Evolutionary conservation across 768 basidiomycete species (phyloP).

Genomic region (Lactarius tabidus): DNA sequence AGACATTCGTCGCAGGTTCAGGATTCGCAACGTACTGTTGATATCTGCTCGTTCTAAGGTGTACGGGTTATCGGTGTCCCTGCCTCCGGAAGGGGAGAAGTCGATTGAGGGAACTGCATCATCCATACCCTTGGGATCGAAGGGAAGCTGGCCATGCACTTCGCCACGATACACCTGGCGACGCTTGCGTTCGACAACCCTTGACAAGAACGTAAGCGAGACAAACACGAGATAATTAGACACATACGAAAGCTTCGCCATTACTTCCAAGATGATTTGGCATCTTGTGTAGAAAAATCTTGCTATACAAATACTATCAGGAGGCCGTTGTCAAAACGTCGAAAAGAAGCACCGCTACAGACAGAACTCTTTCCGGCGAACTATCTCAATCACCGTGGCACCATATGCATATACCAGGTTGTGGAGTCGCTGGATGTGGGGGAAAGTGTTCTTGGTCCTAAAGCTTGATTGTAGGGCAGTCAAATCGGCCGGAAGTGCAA

Average conservation of each 20-base stretch:
- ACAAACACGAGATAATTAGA: not conserved
- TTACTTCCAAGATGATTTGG: constrained; percentile 74
- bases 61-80: constrained; percentile 50
- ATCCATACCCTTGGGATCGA: constrained; percentile 77
- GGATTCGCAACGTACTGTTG: constrained; percentile 48
- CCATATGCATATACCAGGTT: constrained; percentile 91
- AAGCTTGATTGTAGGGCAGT: constrained; percentile 66
- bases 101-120: constrained; percentile 76
- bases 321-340: not conserved
- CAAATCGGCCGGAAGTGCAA: constrained; percentile 65
- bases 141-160: constrained; percentile 82
- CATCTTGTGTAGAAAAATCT: constrained; percentile 80
- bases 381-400: constrained; percentile 85
- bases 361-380: constrained; percentile 88
- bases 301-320: constrained; percentile 38
- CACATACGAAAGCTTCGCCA: constrained; percentile 82
- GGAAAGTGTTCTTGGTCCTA: constrained; percentile 73
- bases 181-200: constrained; percentile 73
- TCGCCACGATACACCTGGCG: constrained; percentile 84
- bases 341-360: constrained; percentile 29
- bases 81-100: constrained; percentile 65
- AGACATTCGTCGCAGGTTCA: not conserved
- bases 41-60: constrained; percentile 66
- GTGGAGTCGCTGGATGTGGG: constrained; percentile 87
- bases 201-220: constrained; percentile 31